Base-by-base conservation (phyloP, 805 yeast genomes). In the Cyberlindnera maclurae region DNA sequence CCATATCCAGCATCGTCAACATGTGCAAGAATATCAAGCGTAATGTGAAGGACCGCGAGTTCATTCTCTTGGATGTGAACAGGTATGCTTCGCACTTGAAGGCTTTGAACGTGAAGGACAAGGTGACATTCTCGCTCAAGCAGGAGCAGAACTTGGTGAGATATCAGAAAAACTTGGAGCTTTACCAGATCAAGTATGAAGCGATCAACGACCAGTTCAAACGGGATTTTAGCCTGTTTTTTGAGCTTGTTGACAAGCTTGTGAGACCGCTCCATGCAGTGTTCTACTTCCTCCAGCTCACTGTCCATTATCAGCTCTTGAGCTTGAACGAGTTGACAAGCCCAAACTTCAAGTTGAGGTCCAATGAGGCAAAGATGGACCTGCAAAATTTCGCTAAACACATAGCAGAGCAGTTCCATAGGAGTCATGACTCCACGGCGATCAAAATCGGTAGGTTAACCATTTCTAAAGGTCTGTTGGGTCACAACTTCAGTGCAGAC, bases 141-240 rank as follows among this genome's bases (percentile, higher is more conserved):
- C 64, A 70, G 35, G 64, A 64, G 34, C 62, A 60, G 36, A 54
- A 57, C 28, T 45, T 59, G 36, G 50, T 59, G 27, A 60, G 59
- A 31, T 53, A 55, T 17, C 56, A 58, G 36, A 56, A 55, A 42
- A 54, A 54, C 37, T 32, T 55, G 22, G 62, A 52, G 42, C 52
- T 50, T 38, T 58, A 47, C 44, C 62, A 45, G 40, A 59, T 41
- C 51, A 67, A 50, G 35, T 73, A 67, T 46, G 65, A 67, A 2
- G 34, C 42, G 10, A 43, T 64, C 27, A 71, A 74, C 49, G 43
- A 49, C 4, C 36, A 46, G 3, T 57, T 77, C 43, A 71, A 72
- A 40, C 41, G 40, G 24, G 82, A 75, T 31, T 48, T 77, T 1
- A 79, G 81, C 0, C 35, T 43, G 3, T 68, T 73, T 34, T 60